A percentile compares a stretch with the other conserved stretches of the same genome.
phyloP scores from a whole-genome alignment of 345 rosid species.

The Corchorus olitorius region DNA sequence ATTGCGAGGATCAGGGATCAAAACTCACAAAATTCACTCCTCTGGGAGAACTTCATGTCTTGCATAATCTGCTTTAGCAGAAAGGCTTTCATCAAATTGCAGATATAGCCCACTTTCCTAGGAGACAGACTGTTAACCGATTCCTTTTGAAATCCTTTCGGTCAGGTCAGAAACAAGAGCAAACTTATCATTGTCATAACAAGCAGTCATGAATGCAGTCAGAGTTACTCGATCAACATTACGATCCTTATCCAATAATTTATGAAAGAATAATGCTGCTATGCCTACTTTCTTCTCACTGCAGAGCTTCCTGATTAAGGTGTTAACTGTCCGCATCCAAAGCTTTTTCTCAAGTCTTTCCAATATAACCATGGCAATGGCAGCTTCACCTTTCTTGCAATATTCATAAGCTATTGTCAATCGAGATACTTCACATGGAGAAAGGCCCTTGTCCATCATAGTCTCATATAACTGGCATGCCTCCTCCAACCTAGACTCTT shows the following conservation, averaged over 20 bases:
- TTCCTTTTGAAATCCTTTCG: constrained; percentile 30
- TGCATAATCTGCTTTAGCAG: not conserved
- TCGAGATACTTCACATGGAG: constrained; percentile 82
- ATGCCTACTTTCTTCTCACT: constrained; percentile 81
- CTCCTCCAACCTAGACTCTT: constrained; percentile 69
- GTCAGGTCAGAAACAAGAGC: constrained; percentile 73
- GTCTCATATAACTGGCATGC: constrained; percentile 66
- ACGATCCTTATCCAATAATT: constrained; percentile 56
- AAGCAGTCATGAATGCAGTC: constrained; percentile 76
- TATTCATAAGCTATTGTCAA: constrained; percentile 81
- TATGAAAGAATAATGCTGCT: constrained; percentile 76
- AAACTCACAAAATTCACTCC: not conserved
- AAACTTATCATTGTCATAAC: constrained; percentile 72
- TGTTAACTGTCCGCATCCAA: constrained; percentile 76
- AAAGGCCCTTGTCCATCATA: constrained; percentile 73
- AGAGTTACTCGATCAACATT: constrained; percentile 59
- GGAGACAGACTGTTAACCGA: constrained; percentile 8
- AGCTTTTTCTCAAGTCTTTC: constrained; percentile 75
- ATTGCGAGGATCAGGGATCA: not conserved
- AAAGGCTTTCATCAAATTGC: not conserved
- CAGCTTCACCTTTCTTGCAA: constrained; percentile 78
- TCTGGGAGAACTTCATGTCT: not conserved
- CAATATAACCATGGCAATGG: constrained; percentile 73
- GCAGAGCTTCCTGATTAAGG: constrained; percentile 82
- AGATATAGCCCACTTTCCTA: not conserved